Conservation (phyloP, 169 alveolate genomes). For the Plasmodium gallinaceum region DNA sequence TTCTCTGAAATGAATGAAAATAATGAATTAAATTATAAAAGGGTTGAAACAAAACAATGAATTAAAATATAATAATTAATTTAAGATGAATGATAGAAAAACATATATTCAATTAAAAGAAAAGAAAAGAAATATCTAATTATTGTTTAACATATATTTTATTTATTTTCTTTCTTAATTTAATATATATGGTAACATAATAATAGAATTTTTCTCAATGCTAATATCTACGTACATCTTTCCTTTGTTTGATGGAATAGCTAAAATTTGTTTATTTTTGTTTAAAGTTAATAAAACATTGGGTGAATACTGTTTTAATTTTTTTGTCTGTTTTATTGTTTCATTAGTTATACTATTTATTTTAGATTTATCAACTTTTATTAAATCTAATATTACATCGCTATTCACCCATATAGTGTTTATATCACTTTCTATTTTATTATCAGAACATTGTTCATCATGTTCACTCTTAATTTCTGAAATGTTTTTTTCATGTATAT, state of each 20-base stretch:
- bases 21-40: background rate
- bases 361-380: slow-evolving; percentile 75
- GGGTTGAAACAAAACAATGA: slow-evolving; percentile 4
- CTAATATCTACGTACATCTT: slow-evolving; percentile 68
- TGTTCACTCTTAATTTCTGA: background rate
- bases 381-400: slow-evolving; percentile 69
- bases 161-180: background rate
- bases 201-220: slow-evolving; percentile 74
- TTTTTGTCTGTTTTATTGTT: slow-evolving; percentile 68
- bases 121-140: too few relatives aligned
- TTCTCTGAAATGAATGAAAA: background rate
- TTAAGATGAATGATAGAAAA: background rate
- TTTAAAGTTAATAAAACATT: slow-evolving; percentile 67
- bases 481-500: background rate
- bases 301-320: slow-evolving; percentile 51
- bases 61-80: background rate
- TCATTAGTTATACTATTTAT: slow-evolving; percentile 66
- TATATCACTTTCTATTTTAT: background rate
- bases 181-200: slow-evolving; percentile 72
- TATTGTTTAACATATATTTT: too few relatives aligned
- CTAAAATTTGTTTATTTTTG: slow-evolving; percentile 72
- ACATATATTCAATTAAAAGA: background rate
- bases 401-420: slow-evolving; percentile 72
- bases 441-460: background rate
- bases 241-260: slow-evolving; percentile 73